These are phyloP conservation scores for Zymoseptoria ardabiliae DNA, from an alignment of 2,329 filamentous ascomycete genomes.

Conservation along the genomic window DNA sequence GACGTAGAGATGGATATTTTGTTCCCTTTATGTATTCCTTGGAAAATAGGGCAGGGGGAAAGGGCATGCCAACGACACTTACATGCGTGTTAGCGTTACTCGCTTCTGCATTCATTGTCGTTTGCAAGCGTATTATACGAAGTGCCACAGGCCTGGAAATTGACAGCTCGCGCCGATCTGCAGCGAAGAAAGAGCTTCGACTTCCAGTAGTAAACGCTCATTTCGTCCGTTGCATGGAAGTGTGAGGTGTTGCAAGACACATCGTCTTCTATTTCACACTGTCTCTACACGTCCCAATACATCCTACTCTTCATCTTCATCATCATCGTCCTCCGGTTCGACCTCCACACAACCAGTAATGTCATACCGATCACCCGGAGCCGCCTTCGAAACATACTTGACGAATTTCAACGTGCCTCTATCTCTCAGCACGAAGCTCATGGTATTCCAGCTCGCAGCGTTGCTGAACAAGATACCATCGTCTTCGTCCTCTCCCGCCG, in stretches of 20 bases:
- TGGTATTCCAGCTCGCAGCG: constrained; percentile 74
- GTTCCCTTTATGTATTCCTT: not conserved
- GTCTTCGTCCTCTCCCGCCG: constrained; percentile 59
- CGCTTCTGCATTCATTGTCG: not conserved
- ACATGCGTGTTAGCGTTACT: not conserved
- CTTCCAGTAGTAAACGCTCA: not conserved
- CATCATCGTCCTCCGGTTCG: constrained; percentile 39
- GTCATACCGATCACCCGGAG: constrained; percentile 89
- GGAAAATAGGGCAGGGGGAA: not conserved
- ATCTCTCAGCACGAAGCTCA: constrained; percentile 85
- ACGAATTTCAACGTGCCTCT: constrained; percentile 83
- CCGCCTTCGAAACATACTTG: constrained; percentile 82
- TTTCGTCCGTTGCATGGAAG: not conserved
- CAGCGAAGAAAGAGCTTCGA: too few species aligned
- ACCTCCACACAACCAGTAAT: constrained; percentile 73
- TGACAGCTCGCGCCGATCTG: too few species aligned
- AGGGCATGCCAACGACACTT: not conserved
- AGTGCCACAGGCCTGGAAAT: not conserved
- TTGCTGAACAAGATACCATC: constrained; percentile 64
- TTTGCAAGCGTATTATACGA: not conserved
- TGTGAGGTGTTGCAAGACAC: not conserved
- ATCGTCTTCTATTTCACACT: not conserved
- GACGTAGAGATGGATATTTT: not conserved
- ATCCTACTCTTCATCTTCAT: constrained; percentile 33
- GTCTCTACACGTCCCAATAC: not conserved